Evolutionary conservation across 1,139 yeast genomes (phyloP).

Genomic region (Candida mesenterica): DNA sequence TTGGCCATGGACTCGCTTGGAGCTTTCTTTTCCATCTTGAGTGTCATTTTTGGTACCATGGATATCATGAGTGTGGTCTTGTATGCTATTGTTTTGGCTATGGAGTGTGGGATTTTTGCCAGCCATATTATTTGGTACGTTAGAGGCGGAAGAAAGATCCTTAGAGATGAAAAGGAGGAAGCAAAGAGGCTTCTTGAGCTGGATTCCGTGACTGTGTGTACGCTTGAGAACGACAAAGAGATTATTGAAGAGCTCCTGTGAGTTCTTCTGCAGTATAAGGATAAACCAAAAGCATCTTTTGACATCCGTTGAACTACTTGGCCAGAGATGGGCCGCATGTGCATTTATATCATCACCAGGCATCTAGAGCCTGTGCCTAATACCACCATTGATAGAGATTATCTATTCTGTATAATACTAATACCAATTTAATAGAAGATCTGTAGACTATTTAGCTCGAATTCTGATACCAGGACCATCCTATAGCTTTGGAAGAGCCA

Average conservation of each 20-base stretch:
- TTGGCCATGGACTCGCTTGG: slow-evolving; percentile 76
- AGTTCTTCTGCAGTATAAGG: background rate
- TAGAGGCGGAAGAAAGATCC: slow-evolving; percentile 38
- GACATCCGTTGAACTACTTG: no score
- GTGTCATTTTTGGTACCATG: slow-evolving; percentile 58
- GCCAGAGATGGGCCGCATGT: no score
- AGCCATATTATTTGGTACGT: slow-evolving; percentile 74
- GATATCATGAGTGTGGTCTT: slow-evolving; percentile 78
- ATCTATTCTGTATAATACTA: slow-evolving; percentile 1
- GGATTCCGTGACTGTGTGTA: no score
- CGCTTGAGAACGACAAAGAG: no score
- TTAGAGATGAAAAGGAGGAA: slow-evolving; percentile 23
- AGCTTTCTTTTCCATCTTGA: slow-evolving; percentile 71
- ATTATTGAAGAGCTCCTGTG: background rate
- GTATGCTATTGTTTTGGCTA: slow-evolving; percentile 65
- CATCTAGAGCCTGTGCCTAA: no score
- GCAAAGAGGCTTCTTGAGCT: slow-evolving; percentile 1
- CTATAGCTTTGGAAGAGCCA: no score
- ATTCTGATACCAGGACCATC: no score
- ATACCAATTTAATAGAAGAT: background rate
- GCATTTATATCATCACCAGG: no score
- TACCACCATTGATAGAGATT: slow-evolving; percentile 2
- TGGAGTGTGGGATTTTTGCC: slow-evolving; percentile 75
- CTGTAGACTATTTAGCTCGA: no score
- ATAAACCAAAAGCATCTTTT: no score